Conservation (phyloP, 2,329 filamentous ascomycete species). For the Kalaharituber pfeilii region DNA sequence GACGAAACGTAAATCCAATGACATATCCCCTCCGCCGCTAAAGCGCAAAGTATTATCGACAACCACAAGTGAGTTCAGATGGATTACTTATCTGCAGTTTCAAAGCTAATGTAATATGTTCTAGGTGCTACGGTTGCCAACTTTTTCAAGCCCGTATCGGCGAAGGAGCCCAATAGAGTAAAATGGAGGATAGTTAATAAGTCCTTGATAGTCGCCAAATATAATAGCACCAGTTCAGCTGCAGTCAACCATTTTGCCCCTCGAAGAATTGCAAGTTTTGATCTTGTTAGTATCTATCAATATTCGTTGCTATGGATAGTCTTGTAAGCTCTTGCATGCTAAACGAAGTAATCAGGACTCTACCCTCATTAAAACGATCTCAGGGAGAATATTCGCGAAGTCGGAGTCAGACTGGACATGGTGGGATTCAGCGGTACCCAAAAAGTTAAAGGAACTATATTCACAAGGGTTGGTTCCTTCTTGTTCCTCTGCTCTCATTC, state of each 20-base stretch:
- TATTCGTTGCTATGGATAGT: not conserved
- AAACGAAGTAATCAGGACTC: conserved; percentile 57
- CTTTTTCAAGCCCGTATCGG: conserved; percentile 75
- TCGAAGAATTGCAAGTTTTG: conserved; percentile 53
- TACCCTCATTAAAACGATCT: conserved; percentile 63
- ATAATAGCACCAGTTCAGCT: conserved; percentile 32
- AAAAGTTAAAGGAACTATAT: conserved; percentile 48
- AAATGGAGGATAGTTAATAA: conserved; percentile 50
- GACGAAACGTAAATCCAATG: not conserved
- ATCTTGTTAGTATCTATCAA: conserved; percentile 35
- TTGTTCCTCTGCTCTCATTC: conserved; percentile 8
- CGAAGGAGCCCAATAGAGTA: conserved; percentile 63
- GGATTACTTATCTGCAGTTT: conserved; percentile 2
- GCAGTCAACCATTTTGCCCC: conserved; percentile 25
- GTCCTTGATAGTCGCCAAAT: conserved; percentile 61
- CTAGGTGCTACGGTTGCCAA: conserved; percentile 53
- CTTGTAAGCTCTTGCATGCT: conserved; percentile 13
- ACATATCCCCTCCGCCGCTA: conserved; percentile 21
- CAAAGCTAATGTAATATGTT: not conserved
- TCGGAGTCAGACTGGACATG: conserved; percentile 77
- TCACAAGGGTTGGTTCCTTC: conserved; percentile 42
- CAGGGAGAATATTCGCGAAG: conserved; percentile 59
- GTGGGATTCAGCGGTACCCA: conserved; percentile 63
- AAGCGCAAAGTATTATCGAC: conserved; percentile 23
- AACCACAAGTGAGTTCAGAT: conserved; percentile 26